Conservation (phyloP, 148 eudicot genomes). For the Silene conica region DNA sequence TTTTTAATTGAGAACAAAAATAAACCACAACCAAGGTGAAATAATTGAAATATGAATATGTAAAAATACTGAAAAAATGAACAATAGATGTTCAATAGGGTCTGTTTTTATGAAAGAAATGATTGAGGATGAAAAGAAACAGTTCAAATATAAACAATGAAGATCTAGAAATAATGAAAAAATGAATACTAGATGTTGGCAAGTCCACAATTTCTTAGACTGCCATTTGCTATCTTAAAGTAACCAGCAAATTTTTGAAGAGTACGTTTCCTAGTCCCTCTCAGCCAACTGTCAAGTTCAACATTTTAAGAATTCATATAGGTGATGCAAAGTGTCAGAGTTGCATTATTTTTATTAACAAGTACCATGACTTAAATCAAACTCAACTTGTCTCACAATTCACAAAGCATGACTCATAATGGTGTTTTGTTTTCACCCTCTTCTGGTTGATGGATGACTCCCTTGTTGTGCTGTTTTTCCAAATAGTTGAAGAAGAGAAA, state of each 20-base stretch:
- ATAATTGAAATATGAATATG: no score
- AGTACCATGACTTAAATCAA: background rate
- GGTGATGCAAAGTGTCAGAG: background rate
- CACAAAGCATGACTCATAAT: background rate
- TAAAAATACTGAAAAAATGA: no score
- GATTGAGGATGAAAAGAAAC: background rate
- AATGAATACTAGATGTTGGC: background rate
- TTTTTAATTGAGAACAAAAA: no score
- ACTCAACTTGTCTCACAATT: background rate
- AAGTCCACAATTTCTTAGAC: background rate
- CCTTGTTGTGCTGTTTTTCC: background rate
- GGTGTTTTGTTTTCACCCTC: background rate
- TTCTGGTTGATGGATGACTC: background rate
- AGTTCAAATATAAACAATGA: background rate
- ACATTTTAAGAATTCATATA: background rate
- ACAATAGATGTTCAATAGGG: no score
- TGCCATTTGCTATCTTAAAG: background rate
- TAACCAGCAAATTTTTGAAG: background rate
- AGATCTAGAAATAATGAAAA: background rate
- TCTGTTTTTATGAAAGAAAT: constrained; percentile 1
- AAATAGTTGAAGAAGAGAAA: background rate
- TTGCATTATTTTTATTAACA: no score
- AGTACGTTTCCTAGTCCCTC: background rate
- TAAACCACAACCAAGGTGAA: no score
- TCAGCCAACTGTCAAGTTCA: background rate